Evolutionary conservation across 2,329 filamentous ascomycete species (phyloP).

Genomic region (Diaporthe longicolla): DNA sequence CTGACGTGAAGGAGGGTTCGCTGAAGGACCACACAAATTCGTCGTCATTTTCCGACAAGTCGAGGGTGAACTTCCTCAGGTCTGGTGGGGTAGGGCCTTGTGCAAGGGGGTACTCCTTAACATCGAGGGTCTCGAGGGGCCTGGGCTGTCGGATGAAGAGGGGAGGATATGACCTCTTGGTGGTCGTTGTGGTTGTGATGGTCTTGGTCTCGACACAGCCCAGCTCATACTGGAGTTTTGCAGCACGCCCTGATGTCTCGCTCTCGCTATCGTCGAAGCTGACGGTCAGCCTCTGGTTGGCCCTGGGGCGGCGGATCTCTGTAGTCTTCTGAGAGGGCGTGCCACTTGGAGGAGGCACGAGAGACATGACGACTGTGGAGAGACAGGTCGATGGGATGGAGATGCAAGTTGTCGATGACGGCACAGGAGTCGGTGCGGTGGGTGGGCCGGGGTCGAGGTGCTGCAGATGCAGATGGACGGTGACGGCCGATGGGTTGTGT

Average conservation of each 20-base stretch:
- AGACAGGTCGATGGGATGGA: background rate
- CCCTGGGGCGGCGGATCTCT: conserved; percentile 51
- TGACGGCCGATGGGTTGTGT: background rate
- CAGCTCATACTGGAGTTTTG: conserved; percentile 68
- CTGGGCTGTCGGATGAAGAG: conserved; percentile 82
- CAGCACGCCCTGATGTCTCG: conserved; percentile 44
- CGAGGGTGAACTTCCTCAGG: conserved; percentile 83
- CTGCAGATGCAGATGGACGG: conserved; percentile 2
- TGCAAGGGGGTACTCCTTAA: conserved; percentile 92
- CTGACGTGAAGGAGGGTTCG: conserved; percentile 35
- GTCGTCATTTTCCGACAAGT: conserved; percentile 73
- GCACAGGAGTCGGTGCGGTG: background rate
- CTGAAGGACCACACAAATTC: conserved; percentile 44
- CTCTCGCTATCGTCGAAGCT: conserved; percentile 53
- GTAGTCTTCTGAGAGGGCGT: conserved; percentile 47
- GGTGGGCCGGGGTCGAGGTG: conserved; percentile 8
- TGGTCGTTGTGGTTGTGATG: conserved; percentile 93
- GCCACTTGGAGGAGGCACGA: conserved; percentile 39
- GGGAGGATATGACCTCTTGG: conserved; percentile 87
- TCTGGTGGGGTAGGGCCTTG: conserved; percentile 84
- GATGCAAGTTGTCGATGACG: conserved; percentile 1
- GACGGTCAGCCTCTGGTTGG: conserved; percentile 53
- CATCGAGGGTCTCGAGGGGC: conserved; percentile 80
- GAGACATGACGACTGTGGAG: conserved; percentile 33
- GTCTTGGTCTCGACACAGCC: conserved; percentile 78